Evolutionary conservation across 768 basidiomycete species (phyloP), one percentile per base, ranked within the genome.

Genomic region (Lactarius akahatsu): DNA sequence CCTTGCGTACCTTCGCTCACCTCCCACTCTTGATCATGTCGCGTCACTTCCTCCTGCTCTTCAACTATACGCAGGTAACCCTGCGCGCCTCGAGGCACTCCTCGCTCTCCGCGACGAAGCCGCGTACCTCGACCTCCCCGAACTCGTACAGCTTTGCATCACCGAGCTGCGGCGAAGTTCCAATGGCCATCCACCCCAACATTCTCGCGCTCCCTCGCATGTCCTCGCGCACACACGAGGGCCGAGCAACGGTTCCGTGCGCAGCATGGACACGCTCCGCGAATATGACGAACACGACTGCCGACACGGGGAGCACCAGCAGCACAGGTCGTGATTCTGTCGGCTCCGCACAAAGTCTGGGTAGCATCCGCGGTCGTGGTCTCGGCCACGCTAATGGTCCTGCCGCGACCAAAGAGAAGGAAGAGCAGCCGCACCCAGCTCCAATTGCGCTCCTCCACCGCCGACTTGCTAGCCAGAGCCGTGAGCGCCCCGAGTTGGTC

Each of bases 21-120:
- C 82, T 1, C 75, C 80, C 10, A 77, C 80, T 2, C 72, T 80
- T 9, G 84, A 84, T 41, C 74, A 78, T 26, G 80, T 83, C 8
- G 81, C 85, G 45, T 68, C 74, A 8, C 82, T 93, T 6, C 91
- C 91, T 1, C 85, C 85, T 30, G 81, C 83, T 6, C 81, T 84
- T 2, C 85, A 84, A 65, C 80, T 84, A 26, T 73, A 74, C 60
- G 26, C 64, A 47, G 76, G 76, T 43, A 78, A 80, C 38, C 76
- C 76, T 30, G 80, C 80, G 7, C 77, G 76, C 20, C 72, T 80
- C 2, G 91, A 92, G 61, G 78, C 78, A 1, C 81, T 94, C 28
- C 81, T 91, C 54, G 89, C 91, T 67, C 83, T 93, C 28, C 85
- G 91, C 13, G 91, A 94, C 69, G 92, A 94, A 73, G 89, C 92